phyloP scores from a whole-genome alignment of 208 protist species.

The Kentomonas sorsogonicus region DNA sequence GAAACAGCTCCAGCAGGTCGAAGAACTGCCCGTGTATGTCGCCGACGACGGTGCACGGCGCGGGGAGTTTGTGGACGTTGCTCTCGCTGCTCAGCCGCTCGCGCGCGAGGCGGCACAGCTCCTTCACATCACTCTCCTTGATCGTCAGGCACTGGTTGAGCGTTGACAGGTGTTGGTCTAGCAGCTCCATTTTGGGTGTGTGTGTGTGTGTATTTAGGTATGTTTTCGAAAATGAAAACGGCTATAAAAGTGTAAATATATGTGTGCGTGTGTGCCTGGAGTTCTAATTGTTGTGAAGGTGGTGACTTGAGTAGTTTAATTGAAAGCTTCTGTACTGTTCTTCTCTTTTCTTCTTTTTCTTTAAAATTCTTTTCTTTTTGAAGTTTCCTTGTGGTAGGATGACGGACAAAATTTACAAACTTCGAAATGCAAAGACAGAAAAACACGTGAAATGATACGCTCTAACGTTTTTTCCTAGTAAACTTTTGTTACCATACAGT shows the following conservation, averaged over 20 bases:
- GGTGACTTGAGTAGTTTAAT: not conserved
- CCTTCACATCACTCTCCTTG: conserved; percentile 91
- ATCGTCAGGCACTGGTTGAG: conserved; percentile 93
- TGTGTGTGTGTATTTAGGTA: too few species aligned
- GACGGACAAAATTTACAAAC: not conserved
- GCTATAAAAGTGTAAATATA: too few species aligned
- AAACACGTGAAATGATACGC: too few species aligned
- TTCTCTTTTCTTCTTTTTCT: conserved; percentile 8
- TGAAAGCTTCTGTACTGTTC: not conserved
- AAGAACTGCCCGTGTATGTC: conserved; percentile 97
- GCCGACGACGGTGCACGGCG: conserved; percentile 91
- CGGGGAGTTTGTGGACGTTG: conserved; percentile 88
- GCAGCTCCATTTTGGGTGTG: conserved; percentile 47
- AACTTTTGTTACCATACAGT: too few species aligned
- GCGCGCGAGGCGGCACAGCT: conserved; percentile 79
- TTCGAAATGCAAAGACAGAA: not conserved
- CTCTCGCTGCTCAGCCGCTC: conserved; percentile 80
- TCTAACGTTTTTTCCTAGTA: too few species aligned
- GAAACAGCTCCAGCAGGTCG: conserved; percentile 96
- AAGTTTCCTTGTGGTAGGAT: not conserved
- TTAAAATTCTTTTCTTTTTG: too few species aligned
- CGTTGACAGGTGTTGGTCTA: conserved; percentile 96
- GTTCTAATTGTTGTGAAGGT: not conserved
- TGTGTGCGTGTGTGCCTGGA: too few species aligned
- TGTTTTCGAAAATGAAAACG: too few species aligned